Evolutionary conservation across 2,329 filamentous ascomycete species (phyloP).

Genomic region (Biscogniauxia marginata): DNA sequence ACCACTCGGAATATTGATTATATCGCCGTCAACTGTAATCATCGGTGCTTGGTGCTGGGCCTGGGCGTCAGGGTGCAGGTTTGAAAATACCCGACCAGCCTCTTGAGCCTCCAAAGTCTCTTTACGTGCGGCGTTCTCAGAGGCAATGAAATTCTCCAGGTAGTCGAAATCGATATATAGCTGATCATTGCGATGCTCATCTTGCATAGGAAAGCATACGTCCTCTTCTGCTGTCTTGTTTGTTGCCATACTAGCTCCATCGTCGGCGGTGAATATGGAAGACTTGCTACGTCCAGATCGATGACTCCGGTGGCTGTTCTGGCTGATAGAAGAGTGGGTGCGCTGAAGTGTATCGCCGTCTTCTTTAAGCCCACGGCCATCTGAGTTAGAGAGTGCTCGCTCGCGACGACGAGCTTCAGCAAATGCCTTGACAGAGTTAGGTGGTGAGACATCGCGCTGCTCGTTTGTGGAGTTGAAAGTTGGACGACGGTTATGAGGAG

Average conservation of each 20-base stretch:
- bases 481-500: conserved; percentile 50
- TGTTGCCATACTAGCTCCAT: conserved; percentile 59
- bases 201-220: conserved; percentile 81
- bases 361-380: conserved; percentile 37
- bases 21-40: conserved; percentile 55
- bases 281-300: conserved; percentile 44
- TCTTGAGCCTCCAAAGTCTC: conserved; percentile 50
- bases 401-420: conserved; percentile 85
- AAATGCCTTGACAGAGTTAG: conserved; percentile 97
- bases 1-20: conserved; percentile 52
- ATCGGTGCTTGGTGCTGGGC: conserved; percentile 31
- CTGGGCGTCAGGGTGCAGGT: conserved; percentile 49
- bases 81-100: conserved; percentile 55
- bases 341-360: conserved; percentile 62
- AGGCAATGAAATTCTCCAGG: conserved; percentile 83
- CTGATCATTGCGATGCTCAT: conserved; percentile 66
- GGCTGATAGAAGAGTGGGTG: conserved; percentile 68
- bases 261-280: conserved; percentile 56
- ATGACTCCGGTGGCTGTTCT: conserved; percentile 52
- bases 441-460: conserved; percentile 76
- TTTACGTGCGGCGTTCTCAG: conserved; percentile 49
- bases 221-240: conserved; percentile 79
- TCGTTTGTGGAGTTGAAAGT: conserved; percentile 56
- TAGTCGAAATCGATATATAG: conserved; percentile 90
- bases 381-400: conserved; percentile 63